Base-by-base conservation (phyloP, 257 asterid species). In the Mitragyna speciosa region DNA sequence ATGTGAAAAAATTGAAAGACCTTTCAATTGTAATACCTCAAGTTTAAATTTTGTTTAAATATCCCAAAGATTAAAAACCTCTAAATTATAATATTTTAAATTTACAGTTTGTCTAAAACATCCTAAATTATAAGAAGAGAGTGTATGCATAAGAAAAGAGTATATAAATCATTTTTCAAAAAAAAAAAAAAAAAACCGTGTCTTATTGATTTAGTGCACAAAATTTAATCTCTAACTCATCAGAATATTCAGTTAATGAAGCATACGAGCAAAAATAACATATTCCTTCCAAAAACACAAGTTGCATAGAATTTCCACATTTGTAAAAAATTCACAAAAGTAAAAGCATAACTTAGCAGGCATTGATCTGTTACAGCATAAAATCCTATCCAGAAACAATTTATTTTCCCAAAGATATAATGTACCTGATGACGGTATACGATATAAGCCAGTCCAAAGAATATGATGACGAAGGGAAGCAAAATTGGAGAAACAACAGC, bases 401-500 rank as follows among this genome's bases (percentile, higher is more conserved):
- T 52, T 20, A 28, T 72, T 39, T 17, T 68, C 41, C 31, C 59
- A 47, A 31, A 31, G 78, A 47, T 73, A 52, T n/a, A 41, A 39
- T 69, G 33, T 90, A 94, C 98, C 98, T 92, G 98, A 80, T 94
- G 98, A 76, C 98, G 97, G 80, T 83, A 94, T 39, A 94, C 91
- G 47, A 92, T 80, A 83, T 84, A 92, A 22, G 97, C 97, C 77
- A 94, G 85, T 66, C 84, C 90, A 70, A 92, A 94, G 90, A 94
- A 94, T 56, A 92, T 91, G 83, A 94, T 86, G 86, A 94, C 90
- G 68, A 94, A 94, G 47, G 97, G 98, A 81, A 94, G 97, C 81
- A 94, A 84, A 80, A 92, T 86, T 17, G 98, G 98, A 45, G 98
- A 90, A 66, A 91, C 93, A 82, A 89, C 96, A 85, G 97, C 97